These are phyloP conservation scores for Arthrobotrys pseudoclavata DNA, from an alignment of 2,329 filamentous ascomycete genomes.

Conservation along the genomic window DNA sequence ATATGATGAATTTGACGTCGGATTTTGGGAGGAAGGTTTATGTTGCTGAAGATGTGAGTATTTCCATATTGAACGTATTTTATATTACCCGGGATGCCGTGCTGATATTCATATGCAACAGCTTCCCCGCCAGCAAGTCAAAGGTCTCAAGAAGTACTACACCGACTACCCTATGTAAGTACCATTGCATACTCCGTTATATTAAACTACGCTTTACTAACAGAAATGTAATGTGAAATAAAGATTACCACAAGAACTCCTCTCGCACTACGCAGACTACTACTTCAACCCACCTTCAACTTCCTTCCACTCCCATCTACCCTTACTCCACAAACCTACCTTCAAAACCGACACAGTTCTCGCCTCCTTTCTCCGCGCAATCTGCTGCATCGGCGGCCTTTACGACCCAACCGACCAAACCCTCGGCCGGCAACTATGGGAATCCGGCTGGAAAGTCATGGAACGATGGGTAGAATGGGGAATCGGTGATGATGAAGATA, in stretches of 20 bases:
- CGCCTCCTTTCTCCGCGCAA: conserved; percentile 62
- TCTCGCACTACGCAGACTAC: conserved; percentile 63
- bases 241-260: conserved; percentile 62
- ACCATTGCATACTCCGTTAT: background rate
- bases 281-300: conserved; percentile 62
- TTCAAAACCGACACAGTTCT: conserved; percentile 62
- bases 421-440: conserved; percentile 62
- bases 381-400: conserved; percentile 62
- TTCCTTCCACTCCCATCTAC: conserved; percentile 63
- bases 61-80: background rate
- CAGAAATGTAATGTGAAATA: background rate
- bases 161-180: conserved; percentile 59
- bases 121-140: conserved; percentile 57
- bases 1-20: conserved; percentile 57
- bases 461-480: conserved; percentile 63
- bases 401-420: conserved; percentile 63
- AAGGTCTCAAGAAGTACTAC: conserved; percentile 59
- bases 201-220: background rate
- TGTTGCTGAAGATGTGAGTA: conserved; percentile 58
- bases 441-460: conserved; percentile 63
- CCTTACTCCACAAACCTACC: conserved; percentile 62
- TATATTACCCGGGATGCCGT: background rate
- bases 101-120: conserved; percentile 9
- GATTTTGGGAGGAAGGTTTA: conserved; percentile 59
- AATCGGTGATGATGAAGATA: conserved; percentile 59